Base-by-base conservation (phyloP, 1,284 basidiomycete genomes). In the Wolfiporia cocos region DNA sequence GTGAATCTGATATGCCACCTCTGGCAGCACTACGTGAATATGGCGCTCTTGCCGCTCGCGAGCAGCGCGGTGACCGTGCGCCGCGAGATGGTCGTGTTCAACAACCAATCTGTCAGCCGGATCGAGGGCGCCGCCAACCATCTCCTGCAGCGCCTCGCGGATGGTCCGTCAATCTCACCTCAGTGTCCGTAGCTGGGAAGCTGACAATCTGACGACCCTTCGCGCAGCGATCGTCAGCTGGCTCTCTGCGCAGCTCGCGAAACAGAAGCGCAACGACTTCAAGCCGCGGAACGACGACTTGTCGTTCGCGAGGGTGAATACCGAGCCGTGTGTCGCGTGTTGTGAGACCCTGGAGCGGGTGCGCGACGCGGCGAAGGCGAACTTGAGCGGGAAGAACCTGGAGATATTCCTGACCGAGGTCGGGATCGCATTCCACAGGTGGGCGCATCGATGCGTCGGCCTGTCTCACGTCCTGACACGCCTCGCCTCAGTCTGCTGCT, bases 211-310 rank as follows among this genome's bases (percentile, higher is more conserved):
- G 7, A 28, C 30, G 15, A n/a, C 4, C 20, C 18, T 9, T 4
- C 14, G 20, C 44, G 3, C 47, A 90, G 86, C 71, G 0, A 74
- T 89, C 43, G 60, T 90, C 39, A 62, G 71, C 18, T 91, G 85
- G 80, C 65, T 92, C 11, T 71, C 79, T 5, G 53, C 70, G 1
- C 82, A 89, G 46, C 78, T 99, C 28, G 76, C 78, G 14, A 96
- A 93, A 63, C 96, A 99, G 62, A 98, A 97, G 71, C 88, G 86
- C 58, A 89, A 83, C 37, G 96, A 99, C 59, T 99, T 96, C 70
- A 94, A 94, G 61, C 96, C 96, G 6, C 82, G 88, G 41, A 94
- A 96, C 54, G 95, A 99, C 57, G 93, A 97, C 53, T 64, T 94
- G 20, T 93, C 92, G 0, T 98, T 99, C 62, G 87, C 92, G 1